Evolutionary conservation across 805 yeast species (phyloP), one percentile per base, ranked within the genome.

Genomic region (Starmerella stigmatis): DNA sequence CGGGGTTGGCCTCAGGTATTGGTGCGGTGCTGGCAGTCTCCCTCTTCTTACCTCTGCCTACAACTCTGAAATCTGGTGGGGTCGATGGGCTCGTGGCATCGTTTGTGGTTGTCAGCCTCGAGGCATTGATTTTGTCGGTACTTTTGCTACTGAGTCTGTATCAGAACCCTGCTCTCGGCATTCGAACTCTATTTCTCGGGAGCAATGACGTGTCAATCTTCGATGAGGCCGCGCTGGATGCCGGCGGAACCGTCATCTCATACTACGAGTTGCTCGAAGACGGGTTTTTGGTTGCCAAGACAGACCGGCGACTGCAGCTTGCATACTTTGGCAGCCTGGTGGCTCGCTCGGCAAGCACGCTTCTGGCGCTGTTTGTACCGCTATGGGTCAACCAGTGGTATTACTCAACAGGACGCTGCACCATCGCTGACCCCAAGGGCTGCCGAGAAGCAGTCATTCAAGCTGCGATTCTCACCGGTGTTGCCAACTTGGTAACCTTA

Each of bases 381-480:
- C 62, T 79, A 30, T 68, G 72, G 58, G 78, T 79, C 35, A 78
- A 75, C 59, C 68, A 71, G 43, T 77, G 70, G 63, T 81, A 68
- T 59, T 64, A 66, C 47, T 59, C 66, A 31, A 64, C 64, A 4
- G 84, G 81, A 0, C 57, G 60, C 41, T 80, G 86, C 57, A 54
- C 64, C 1, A 44, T 45, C 9, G 52, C 49, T 19, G 56, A 54
- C 35, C 51, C 51, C 25, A 44, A 64, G 55, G 57, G 68, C 20
- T 79, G 86, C 55, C 70, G 72, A 41, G 80, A 78, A 31, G 85
- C 82, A 0, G 79, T 76, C 51, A 66, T 78, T 8, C 70, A 73
- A 47, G 74, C 85, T 15, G 83, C 86, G 1, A 77, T 81, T 34
- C 62, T 81, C 25, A 73, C 82, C 0, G 89, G 89, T 8, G 71